These are phyloP conservation scores for Kalanchoe fedtschenkoi DNA, from an alignment of 164 flowering plant species.

Conservation along the genomic window DNA sequence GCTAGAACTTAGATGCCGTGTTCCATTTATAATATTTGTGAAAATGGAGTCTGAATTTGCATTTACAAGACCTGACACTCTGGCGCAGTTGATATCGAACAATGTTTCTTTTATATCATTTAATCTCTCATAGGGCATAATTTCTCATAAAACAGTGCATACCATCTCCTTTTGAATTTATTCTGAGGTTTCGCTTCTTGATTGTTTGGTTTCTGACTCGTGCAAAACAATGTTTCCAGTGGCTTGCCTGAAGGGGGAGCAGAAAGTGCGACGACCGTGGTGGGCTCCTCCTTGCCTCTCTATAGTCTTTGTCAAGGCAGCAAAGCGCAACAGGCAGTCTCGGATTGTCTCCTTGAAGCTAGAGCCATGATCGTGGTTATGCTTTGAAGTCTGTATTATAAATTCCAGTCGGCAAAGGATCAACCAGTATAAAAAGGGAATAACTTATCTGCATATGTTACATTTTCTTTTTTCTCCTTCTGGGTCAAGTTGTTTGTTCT, in stretches of 20 bases:
- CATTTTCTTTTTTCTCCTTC: not conserved
- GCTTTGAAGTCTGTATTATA: not conserved
- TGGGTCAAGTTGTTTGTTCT: not conserved
- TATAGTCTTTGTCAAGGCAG: conserved; percentile 53
- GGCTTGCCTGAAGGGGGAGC: conserved; percentile 96
- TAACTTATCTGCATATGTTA: not conserved
- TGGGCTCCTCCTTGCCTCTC: conserved; percentile 96
- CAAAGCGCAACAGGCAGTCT: conserved; percentile 83
- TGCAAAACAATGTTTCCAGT: conserved; percentile 31
- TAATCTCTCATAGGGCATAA: not conserved
- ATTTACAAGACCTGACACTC: not conserved
- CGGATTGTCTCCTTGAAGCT: conserved; percentile 91
- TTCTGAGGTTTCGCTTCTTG: not conserved
- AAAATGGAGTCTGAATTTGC: not conserved
- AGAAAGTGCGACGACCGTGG: conserved; percentile 92
- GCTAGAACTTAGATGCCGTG: not conserved
- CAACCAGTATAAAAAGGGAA: conserved; percentile 1
- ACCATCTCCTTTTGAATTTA: not conserved
- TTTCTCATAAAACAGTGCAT: not conserved
- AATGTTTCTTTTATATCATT: too few species aligned
- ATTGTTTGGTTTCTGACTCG: not conserved
- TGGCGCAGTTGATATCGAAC: too few species aligned
- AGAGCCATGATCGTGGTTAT: conserved; percentile 47
- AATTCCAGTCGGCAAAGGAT: not conserved
- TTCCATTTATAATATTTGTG: too few species aligned